Evolutionary conservation across 1,139 yeast genomes (phyloP).

Genomic region (Blastobotrys buckinghamii): DNA sequence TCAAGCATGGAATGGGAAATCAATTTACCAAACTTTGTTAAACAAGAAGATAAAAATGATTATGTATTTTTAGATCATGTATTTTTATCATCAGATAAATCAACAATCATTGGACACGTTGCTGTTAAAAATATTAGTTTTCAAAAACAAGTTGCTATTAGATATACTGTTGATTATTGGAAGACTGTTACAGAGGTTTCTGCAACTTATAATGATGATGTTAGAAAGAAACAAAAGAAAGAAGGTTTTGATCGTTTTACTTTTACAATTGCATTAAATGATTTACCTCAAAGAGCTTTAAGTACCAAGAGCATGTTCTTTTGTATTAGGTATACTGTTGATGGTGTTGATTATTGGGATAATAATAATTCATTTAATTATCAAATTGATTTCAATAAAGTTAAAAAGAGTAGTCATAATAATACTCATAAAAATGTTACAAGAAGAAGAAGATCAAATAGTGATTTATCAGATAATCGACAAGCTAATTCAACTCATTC

Average conservation of each 20-base stretch:
- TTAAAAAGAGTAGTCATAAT: constrained; percentile 8
- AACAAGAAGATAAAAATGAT: constrained; percentile 25
- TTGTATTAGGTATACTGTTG: constrained; percentile 54
- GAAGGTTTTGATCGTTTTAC: constrained; percentile 41
- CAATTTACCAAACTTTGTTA: constrained; percentile 42
- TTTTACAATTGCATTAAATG: constrained; percentile 39
- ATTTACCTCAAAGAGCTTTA: constrained; percentile 29
- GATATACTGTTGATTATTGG: constrained; percentile 72
- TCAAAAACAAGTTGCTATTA: constrained; percentile 54
- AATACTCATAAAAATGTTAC: background rate
- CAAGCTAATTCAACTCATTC: background rate
- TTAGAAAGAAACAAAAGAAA: constrained; percentile 40
- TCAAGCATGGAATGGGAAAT: constrained; percentile 43
- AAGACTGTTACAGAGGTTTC: constrained; percentile 62
- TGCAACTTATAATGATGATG: constrained; percentile 56
- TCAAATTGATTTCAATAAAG: constrained; percentile 41
- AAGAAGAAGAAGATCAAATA: background rate
- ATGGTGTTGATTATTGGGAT: constrained; percentile 65
- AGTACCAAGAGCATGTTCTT: constrained; percentile 38
- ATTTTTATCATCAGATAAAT: constrained; percentile 52
- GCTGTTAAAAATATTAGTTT: constrained; percentile 67
- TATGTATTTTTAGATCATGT: constrained; percentile 53
- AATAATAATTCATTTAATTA: constrained; percentile 60
- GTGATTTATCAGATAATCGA: background rate
- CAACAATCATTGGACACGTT: constrained; percentile 59